Conservation (phyloP, 306 rosid genomes). For the Lotus japonicus region DNA sequence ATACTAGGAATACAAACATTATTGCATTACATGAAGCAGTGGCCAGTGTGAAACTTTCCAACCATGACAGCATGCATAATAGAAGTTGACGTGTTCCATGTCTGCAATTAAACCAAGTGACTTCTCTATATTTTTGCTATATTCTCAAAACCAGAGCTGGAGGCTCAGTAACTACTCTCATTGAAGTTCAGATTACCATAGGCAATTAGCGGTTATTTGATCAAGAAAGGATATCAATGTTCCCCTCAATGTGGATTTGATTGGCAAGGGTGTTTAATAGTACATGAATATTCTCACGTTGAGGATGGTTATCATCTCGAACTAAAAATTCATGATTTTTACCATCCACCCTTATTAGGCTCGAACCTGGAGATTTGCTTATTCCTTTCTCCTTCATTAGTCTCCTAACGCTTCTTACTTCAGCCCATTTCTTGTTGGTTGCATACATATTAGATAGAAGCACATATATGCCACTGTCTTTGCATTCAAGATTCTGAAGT, state of each 20-base stretch:
- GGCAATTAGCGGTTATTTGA: not conserved
- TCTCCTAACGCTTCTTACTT: slow-evolving; percentile 60
- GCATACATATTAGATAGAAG: slow-evolving; percentile 75
- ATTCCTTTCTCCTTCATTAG: slow-evolving; percentile 71
- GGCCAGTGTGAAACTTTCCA: not conserved
- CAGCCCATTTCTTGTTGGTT: slow-evolving; percentile 57
- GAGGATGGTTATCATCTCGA: slow-evolving; percentile 56
- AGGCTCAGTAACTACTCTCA: not conserved
- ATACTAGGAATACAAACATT: not conserved
- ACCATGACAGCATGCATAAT: not conserved
- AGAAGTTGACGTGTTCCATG: not conserved
- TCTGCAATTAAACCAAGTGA: slow-evolving; percentile 1
- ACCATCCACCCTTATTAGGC: slow-evolving; percentile 60
- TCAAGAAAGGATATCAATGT: slow-evolving; percentile 23
- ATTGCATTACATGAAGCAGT: not conserved
- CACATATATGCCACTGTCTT: slow-evolving; percentile 71
- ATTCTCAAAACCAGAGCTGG: not conserved
- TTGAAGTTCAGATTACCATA: not conserved
- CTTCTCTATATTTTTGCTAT: not conserved
- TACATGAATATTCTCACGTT: slow-evolving; percentile 38
- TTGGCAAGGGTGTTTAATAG: slow-evolving; percentile 44
- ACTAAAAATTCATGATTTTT: slow-evolving; percentile 55
- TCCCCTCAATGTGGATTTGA: slow-evolving; percentile 41
- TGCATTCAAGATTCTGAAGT: slow-evolving; percentile 41
- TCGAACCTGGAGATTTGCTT: slow-evolving; percentile 61